phyloP scores from a whole-genome alignment of 2,329 filamentous ascomycete species.

The Trichoderma sp. region DNA sequence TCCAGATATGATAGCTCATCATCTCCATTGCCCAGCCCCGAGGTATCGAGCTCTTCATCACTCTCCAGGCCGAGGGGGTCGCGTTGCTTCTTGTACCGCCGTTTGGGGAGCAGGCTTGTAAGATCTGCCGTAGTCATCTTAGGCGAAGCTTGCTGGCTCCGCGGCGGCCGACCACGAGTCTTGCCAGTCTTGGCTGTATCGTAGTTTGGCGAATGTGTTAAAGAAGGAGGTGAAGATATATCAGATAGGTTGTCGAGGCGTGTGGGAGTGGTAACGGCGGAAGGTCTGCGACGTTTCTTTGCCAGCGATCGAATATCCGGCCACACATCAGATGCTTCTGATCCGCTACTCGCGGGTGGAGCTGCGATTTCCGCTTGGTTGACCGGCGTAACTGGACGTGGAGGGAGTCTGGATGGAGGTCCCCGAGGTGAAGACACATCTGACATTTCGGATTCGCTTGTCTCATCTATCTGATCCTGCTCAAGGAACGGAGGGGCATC shows the following conservation, averaged over 20 bases:
- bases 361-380: conserved; percentile 56
- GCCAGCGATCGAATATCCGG: conserved; percentile 57
- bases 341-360: conserved; percentile 59
- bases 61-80: conserved; percentile 47
- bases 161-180: conserved; percentile 37
- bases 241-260: conserved; percentile 53
- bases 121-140: conserved; percentile 60
- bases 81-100: conserved; percentile 49
- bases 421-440: conserved; percentile 45
- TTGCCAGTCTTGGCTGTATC: conserved; percentile 37
- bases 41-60: conserved; percentile 54
- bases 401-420: conserved; percentile 33
- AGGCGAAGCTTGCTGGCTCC: conserved; percentile 43
- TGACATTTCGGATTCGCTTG: conserved; percentile 46
- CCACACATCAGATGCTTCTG: conserved; percentile 52
- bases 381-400: conserved; percentile 48
- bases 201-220: conserved; percentile 68
- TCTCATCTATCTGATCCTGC: conserved; percentile 33
- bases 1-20: conserved; percentile 59
- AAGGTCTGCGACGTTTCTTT: conserved; percentile 49
- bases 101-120: conserved; percentile 57
- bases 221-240: conserved; percentile 65
- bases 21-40: conserved; percentile 55
- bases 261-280: conserved; percentile 44
- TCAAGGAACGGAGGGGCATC: conserved; percentile 39